Evolutionary conservation across 805 yeast genomes (phyloP).

Genomic region (Candida anglica): DNA sequence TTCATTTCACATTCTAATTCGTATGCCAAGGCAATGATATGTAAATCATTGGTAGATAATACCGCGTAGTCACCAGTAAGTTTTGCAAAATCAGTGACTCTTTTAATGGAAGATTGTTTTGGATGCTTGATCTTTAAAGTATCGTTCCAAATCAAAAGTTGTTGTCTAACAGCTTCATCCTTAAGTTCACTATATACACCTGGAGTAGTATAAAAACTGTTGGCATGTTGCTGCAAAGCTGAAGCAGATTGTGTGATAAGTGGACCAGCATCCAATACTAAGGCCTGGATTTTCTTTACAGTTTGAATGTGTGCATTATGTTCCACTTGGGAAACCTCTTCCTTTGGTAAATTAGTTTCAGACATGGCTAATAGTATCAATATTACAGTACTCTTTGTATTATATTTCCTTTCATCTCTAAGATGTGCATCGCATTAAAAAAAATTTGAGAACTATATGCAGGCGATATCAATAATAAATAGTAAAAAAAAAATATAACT

Average conservation of each 20-base stretch:
- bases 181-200: conserved; percentile 83
- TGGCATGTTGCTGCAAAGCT: conserved; percentile 65
- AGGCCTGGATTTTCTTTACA: conserved; percentile 40
- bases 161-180: conserved; percentile 80
- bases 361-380: no score
- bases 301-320: no score
- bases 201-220: conserved; percentile 81
- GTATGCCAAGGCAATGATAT: conserved; percentile 85
- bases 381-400: no score
- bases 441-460: background rate
- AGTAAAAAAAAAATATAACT: background rate
- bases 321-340: no score
- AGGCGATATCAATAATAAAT: background rate
- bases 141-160: conserved; percentile 79
- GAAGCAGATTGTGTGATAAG: conserved; percentile 81
- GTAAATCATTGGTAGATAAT: conserved; percentile 85
- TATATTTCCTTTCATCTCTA: no score
- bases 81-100: conserved; percentile 72
- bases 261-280: conserved; percentile 94
- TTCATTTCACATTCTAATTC: conserved; percentile 75
- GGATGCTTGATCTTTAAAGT: conserved; percentile 74
- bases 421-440: no score
- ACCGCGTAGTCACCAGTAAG: conserved; percentile 91
- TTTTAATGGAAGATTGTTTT: conserved; percentile 52
- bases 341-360: no score